Conservation (phyloP, 2,329 filamentous ascomycete species). For the Epichloe festucae region DNA sequence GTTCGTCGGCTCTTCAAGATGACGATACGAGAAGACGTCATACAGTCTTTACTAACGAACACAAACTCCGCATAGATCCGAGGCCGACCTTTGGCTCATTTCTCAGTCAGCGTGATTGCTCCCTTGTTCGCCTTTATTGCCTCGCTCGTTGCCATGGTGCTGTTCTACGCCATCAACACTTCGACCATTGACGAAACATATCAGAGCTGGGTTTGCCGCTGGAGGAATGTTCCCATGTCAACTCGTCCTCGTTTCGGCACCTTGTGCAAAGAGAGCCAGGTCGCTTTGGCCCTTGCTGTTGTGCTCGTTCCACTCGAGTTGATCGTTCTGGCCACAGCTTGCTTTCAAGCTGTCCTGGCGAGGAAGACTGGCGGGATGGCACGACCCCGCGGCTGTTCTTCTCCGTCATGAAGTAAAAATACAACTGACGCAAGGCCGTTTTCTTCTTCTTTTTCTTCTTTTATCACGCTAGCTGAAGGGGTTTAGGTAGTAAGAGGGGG, state of each 20-base stretch:
- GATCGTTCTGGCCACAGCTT: conserved; percentile 31
- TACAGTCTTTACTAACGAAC: background rate
- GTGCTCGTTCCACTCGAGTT: conserved; percentile 45
- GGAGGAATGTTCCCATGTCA: conserved; percentile 39
- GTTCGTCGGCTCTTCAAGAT: conserved; percentile 21
- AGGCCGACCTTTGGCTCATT: conserved; percentile 9
- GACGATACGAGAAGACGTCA: background rate
- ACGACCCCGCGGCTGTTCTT: conserved; percentile 20
- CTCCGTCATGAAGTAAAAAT: conserved; percentile 9
- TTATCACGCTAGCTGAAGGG: no score
- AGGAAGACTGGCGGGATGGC: conserved; percentile 21
- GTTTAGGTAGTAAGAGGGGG: no score
- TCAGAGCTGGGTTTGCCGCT: conserved; percentile 51
- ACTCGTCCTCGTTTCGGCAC: conserved; percentile 40
- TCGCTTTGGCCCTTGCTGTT: conserved; percentile 39
- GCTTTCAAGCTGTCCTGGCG: conserved; percentile 31
- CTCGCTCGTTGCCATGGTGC: conserved; percentile 38
- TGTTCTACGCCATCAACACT: conserved; percentile 44
- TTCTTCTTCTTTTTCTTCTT: no score
- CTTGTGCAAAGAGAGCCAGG: conserved; percentile 43
- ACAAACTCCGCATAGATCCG: conserved; percentile 8
- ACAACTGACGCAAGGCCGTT: no score
- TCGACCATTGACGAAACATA: conserved; percentile 40
- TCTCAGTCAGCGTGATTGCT: conserved; percentile 13
- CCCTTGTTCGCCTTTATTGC: conserved; percentile 20